A percentile compares a stretch with the other conserved stretches of the same genome.
Conservation (phyloP, 805 yeast genomes). For the Candida morakotiae region DNA sequence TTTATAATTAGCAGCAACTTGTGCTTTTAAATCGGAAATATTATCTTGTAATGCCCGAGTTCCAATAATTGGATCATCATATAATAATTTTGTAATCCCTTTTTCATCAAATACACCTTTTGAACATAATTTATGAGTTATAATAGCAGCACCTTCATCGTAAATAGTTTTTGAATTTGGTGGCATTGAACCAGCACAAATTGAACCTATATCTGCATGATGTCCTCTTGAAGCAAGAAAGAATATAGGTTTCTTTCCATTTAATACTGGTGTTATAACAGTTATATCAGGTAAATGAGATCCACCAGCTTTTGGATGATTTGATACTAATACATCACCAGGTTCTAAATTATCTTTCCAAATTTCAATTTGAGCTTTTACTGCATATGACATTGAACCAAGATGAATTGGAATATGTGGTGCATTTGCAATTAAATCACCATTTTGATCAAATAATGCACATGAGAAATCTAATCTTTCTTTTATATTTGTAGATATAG, state of each 20-base stretch:
- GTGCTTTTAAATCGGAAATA: constrained; percentile 53
- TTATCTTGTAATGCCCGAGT: constrained; percentile 82
- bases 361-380: constrained; percentile 34
- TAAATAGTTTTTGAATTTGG: constrained; percentile 80
- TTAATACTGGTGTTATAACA: constrained; percentile 83
- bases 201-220: constrained; percentile 94
- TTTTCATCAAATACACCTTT: constrained; percentile 74
- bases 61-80: constrained; percentile 79
- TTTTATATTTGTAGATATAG: constrained; percentile 43
- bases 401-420: constrained; percentile 45
- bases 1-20: constrained; percentile 80
- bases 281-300: constrained; percentile 59
- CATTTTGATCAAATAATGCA: constrained; percentile 39
- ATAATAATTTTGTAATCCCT: constrained; percentile 55
- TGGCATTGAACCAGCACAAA: constrained; percentile 92
- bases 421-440: constrained; percentile 45
- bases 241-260: constrained; percentile 55
- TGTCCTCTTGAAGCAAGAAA: constrained; percentile 95
- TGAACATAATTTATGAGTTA: constrained; percentile 66
- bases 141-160: constrained; percentile 90
- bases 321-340: constrained; percentile 42
- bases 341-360: constrained; percentile 37
- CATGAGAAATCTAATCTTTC: constrained; percentile 44
- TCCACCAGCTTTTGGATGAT: constrained; percentile 43
- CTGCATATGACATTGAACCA: constrained; percentile 47